Percentiles rank a stretch among this genome's conserved stretches.
phyloP scores from a whole-genome alignment of 208 protist genomes.

The Wallacemonas sp. region DNA sequence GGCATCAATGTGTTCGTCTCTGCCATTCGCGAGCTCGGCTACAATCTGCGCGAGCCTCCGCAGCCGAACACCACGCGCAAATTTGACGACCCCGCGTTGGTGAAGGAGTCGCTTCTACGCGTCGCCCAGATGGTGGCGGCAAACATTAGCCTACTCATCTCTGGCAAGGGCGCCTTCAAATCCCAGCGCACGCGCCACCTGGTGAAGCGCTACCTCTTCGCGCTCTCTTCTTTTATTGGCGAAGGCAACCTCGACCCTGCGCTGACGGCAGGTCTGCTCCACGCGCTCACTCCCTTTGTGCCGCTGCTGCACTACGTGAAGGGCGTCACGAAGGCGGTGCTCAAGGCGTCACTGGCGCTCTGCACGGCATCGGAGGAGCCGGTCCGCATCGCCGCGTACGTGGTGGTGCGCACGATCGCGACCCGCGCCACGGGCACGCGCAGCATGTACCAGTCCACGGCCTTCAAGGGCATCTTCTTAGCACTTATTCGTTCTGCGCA shows the following conservation, averaged over 20 bases:
- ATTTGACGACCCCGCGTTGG: constrained; percentile 87
- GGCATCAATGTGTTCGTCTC: constrained; percentile 81
- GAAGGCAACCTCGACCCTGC: constrained; percentile 61
- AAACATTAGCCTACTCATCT: constrained; percentile 73
- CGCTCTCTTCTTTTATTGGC: constrained; percentile 54
- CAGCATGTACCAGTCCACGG: constrained; percentile 89
- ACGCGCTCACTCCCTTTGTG: constrained; percentile 80
- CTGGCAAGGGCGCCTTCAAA: constrained; percentile 79
- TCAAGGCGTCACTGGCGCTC: constrained; percentile 66
- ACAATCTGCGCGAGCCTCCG: constrained; percentile 66
- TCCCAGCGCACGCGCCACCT: constrained; percentile 73
- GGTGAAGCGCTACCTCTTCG: constrained; percentile 72
- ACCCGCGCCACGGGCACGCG: constrained; percentile 83
- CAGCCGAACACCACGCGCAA: constrained; percentile 67
- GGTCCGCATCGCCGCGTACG: constrained; percentile 81
- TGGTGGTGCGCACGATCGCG: constrained; percentile 86
- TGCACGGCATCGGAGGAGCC: constrained; percentile 76
- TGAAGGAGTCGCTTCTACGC: constrained; percentile 82
- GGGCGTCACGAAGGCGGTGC: constrained; percentile 75
- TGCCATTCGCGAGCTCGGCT: constrained; percentile 77
- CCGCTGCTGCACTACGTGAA: constrained; percentile 88
- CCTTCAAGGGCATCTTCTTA: constrained; percentile 93
- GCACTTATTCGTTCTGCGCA: constrained; percentile 86
- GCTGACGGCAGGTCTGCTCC: constrained; percentile 65
- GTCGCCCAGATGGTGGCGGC: constrained; percentile 54